Base-by-base conservation (phyloP, 2,329 filamentous ascomycete species). In the Xylariales sp. region DNA sequence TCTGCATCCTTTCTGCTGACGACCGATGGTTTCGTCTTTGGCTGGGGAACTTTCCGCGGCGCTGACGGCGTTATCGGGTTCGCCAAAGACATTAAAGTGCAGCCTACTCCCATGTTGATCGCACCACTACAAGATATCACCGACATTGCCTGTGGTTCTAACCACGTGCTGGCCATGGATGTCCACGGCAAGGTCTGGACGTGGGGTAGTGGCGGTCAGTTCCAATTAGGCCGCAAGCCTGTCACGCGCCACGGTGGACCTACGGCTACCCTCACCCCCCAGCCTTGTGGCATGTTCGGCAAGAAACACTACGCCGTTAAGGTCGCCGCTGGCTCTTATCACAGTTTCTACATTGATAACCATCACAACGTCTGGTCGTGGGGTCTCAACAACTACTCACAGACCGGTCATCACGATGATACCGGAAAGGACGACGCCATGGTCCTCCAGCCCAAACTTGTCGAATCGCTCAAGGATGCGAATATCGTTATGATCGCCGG, bases 201-300 rank as follows among this genome's bases (percentile, higher is more conserved):
- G 39, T 94, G 93, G 91, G 92, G 92, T 69, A 91, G 93, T 71
- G 94, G 94, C 77, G 91, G 93, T 71, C 90, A 93, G 73, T 89
- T 88, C 65, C 89, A 91, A 18, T 84, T 93, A 43, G 92, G 91
- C 48, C 86, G 90, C 72, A 86, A 89, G 72, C 90, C 89, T 1
- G 81, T 83, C 7, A 72, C 66, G 5, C 74, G 77, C 49, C 74
- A 73, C 14, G 70, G 69, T 49, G 73, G 73, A 3, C 64, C 73
- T n/a, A 66, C 65, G 32, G 72, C 72, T 9, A 75, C 74, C 5
- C 74, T 78, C 9, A 81, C 83, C 55, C 89, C 89, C 6, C 70
- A 78, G 59, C 70, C 74, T 6, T 78, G 75, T 28, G 75, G 74
- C 36, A 72, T 59, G 39, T 79, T 79, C 58, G 68, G 69, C 65